Conservation (phyloP, 192 early-diverging fungal genomes). For the Thamnidium elegans region DNA sequence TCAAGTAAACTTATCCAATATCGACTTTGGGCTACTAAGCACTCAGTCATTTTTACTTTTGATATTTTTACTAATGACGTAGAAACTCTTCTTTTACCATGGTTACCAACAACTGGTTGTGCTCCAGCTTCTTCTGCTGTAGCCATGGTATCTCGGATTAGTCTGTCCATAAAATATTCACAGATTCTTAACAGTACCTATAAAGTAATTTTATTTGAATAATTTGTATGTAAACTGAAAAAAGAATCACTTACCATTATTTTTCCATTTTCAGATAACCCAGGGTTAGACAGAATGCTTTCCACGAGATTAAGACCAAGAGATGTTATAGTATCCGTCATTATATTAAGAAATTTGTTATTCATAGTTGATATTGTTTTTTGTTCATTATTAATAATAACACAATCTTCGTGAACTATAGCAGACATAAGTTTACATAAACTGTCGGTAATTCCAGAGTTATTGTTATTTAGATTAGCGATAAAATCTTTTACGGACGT, state of each 20-base stretch:
- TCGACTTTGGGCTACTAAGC: neutral
- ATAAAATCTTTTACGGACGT: slow-evolving; percentile 11
- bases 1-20: slow-evolving; percentile 11
- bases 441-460: slow-evolving; percentile 30
- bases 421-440: slow-evolving; percentile 12
- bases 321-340: slow-evolving; percentile 3
- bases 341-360: neutral
- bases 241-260: neutral
- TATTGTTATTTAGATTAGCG: slow-evolving; percentile 10
- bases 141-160: neutral
- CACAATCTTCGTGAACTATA: neutral
- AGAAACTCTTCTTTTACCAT: neutral
- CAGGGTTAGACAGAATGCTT: neutral
- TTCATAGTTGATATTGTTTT: neutral
- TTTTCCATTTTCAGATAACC: neutral
- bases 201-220: neutral
- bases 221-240: too few species aligned
- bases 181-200: slow-evolving; percentile 14
- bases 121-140: neutral
- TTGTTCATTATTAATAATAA: neutral
- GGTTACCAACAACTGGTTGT: neutral
- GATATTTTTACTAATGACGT: neutral
- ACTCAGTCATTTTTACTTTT: neutral
- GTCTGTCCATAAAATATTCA: slow-evolving; percentile 14
- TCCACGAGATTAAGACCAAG: neutral